Percentiles rank a stretch among this genome's conserved stretches.
These are phyloP conservation scores for Tolypocladium tundrense DNA, from an alignment of 2,329 filamentous ascomycete genomes.

Conservation along the genomic window DNA sequence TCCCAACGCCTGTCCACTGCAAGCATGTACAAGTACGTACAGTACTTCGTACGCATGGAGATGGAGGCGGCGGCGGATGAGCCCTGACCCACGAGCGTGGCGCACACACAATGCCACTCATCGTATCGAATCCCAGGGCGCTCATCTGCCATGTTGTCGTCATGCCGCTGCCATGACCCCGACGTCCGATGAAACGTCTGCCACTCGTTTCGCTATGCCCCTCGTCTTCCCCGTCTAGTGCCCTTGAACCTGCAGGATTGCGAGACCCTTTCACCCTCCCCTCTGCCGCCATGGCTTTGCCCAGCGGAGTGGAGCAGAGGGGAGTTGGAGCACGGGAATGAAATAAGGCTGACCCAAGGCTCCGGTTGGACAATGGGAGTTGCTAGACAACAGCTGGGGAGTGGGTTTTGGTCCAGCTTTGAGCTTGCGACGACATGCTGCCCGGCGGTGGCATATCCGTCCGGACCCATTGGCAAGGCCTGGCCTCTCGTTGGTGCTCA, in stretches of 20 bases:
- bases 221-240: neutral
- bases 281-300: neutral
- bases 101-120: neutral
- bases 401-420: slow-evolving; percentile 8
- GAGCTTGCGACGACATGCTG: slow-evolving; percentile 10
- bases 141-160: neutral
- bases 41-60: neutral
- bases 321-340: neutral
- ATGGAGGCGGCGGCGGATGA: neutral
- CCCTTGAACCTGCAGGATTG: neutral
- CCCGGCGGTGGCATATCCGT: slow-evolving; percentile 1
- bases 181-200: neutral
- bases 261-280: neutral
- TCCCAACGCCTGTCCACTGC: neutral
- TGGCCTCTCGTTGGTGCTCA: slow-evolving; percentile 8
- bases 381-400: slow-evolving; percentile 4
- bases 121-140: neutral
- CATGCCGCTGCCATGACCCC: neutral
- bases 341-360: slow-evolving; percentile 1
- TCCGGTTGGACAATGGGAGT: slow-evolving; percentile 3
- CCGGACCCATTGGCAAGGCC: slow-evolving; percentile 1
- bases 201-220: neutral
- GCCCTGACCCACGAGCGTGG: neutral
- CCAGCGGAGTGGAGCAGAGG: neutral
- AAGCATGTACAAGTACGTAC: neutral